Conservation (phyloP, 495 filamentous ascomycete species). For the Penicillium angulare region DNA sequence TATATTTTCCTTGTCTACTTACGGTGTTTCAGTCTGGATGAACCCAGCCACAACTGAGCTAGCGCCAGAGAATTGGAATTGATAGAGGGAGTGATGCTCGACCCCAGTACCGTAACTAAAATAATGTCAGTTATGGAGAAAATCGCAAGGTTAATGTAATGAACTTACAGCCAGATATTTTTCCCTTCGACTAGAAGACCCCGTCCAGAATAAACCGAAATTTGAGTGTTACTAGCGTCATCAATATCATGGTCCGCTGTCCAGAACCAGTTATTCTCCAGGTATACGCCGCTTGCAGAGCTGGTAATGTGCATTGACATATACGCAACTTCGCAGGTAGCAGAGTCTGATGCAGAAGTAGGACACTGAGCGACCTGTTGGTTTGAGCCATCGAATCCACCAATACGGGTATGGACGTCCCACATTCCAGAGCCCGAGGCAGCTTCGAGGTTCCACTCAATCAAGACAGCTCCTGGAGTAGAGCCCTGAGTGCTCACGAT, state of each 20-base stretch:
- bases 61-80: conserved; percentile 74
- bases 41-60: conserved; percentile 69
- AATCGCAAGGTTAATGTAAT: not conserved
- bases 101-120: conserved; percentile 61
- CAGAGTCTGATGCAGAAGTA: conserved; percentile 32
- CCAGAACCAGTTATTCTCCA: conserved; percentile 73
- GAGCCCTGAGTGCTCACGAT: conserved; percentile 60
- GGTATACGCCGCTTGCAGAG: conserved; percentile 47
- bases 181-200: conserved; percentile 61
- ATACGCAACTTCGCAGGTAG: conserved; percentile 61
- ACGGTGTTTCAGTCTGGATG: conserved; percentile 81
- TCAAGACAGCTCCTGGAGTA: conserved; percentile 64
- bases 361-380: conserved; percentile 51
- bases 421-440: conserved; percentile 51
- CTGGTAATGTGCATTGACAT: conserved; percentile 66
- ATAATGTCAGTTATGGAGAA: conserved; percentile 8
- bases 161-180: conserved; percentile 55
- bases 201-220: conserved; percentile 68
- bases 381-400: conserved; percentile 53
- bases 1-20: conserved; percentile 3
- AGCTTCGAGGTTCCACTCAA: conserved; percentile 68
- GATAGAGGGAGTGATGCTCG: conserved; percentile 77
- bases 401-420: conserved; percentile 59
- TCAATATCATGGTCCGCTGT: conserved; percentile 76
- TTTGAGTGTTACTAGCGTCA: conserved; percentile 50